Percentiles rank a stretch among this genome's conserved stretches.
phyloP scores from a whole-genome alignment of 1,284 basidiomycete species.

The Ceratobasidium theobromae region DNA sequence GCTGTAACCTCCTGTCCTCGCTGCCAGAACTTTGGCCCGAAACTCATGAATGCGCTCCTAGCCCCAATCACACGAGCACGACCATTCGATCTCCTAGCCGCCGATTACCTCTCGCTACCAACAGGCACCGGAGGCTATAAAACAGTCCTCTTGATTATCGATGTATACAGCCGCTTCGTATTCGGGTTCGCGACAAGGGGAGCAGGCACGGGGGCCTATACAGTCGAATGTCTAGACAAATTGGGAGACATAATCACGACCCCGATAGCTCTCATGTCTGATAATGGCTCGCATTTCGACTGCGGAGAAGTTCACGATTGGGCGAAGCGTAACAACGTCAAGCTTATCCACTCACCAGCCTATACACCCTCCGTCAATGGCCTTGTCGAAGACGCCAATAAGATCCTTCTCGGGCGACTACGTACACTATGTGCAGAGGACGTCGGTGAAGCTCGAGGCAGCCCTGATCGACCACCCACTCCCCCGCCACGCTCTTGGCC shows the following conservation, averaged over 20 bases:
- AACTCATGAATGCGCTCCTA: slow-evolving; percentile 6
- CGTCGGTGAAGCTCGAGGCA: slow-evolving; percentile 39
- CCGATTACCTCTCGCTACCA: slow-evolving; percentile 30
- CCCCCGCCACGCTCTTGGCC: slow-evolving; percentile 32
- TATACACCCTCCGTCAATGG: slow-evolving; percentile 50
- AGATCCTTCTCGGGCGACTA: slow-evolving; percentile 41
- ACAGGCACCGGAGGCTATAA: slow-evolving; percentile 9
- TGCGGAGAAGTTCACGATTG: slow-evolving; percentile 42
- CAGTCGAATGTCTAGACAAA: slow-evolving; percentile 36
- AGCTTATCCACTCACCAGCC: slow-evolving; percentile 40
- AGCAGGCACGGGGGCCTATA: slow-evolving; percentile 40
- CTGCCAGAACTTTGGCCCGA: slow-evolving; percentile 32
- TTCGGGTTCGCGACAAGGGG: slow-evolving; percentile 37
- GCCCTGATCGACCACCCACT: background rate
- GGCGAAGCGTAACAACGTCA: slow-evolving; percentile 40
- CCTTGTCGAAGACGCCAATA: slow-evolving; percentile 44
- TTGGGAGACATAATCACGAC: slow-evolving; percentile 40
- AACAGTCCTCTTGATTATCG: slow-evolving; percentile 19
- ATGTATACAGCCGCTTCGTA: slow-evolving; percentile 20
- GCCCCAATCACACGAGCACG: slow-evolving; percentile 20
- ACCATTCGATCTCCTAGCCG: slow-evolving; percentile 27
- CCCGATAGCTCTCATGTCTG: slow-evolving; percentile 45
- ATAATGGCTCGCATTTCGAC: slow-evolving; percentile 47
- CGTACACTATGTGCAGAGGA: slow-evolving; percentile 43
- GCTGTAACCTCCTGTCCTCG: slow-evolving; percentile 22